A percentile compares a stretch with the other conserved stretches of the same genome.
phyloP scores from a whole-genome alignment of 1,284 basidiomycete species.

The Leccinum pallidistipes region DNA sequence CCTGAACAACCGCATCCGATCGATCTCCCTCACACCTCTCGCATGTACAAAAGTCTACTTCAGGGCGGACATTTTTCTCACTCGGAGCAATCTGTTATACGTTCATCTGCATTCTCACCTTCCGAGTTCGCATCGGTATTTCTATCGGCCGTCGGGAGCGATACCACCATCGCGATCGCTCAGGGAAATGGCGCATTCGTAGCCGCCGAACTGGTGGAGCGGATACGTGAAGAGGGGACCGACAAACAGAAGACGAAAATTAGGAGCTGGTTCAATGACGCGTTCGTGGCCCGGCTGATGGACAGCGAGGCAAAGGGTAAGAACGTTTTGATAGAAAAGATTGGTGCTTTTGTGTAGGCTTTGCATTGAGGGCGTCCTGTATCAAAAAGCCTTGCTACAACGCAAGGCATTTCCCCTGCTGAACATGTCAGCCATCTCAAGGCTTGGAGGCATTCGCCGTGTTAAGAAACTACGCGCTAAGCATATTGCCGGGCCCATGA shows the following conservation, averaged over 20 bases:
- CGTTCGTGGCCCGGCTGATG: constrained; percentile 26
- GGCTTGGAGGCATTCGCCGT: not conserved
- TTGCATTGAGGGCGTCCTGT: not conserved
- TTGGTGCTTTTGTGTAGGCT: constrained; percentile 33
- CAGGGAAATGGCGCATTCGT: constrained; percentile 74
- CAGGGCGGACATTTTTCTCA: constrained; percentile 88
- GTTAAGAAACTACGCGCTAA: not conserved
- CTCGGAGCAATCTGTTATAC: constrained; percentile 51
- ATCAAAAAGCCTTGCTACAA: constrained; percentile 10
- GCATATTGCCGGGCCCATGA: too few relatives aligned
- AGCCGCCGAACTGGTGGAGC: constrained; percentile 73
- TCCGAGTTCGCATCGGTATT: constrained; percentile 59
- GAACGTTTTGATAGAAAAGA: constrained; percentile 53
- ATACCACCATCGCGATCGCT: constrained; percentile 60
- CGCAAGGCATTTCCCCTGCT: not conserved
- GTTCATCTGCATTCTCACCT: constrained; percentile 52
- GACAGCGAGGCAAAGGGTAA: constrained; percentile 53
- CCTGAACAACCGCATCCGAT: constrained; percentile 59
- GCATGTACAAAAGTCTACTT: constrained; percentile 83
- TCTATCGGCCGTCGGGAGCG: constrained; percentile 55
- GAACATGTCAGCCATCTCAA: not conserved
- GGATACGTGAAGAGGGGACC: constrained; percentile 47
- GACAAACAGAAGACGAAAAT: constrained; percentile 42
- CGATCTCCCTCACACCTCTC: constrained; percentile 76
- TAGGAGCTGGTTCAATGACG: constrained; percentile 54